Conservation (phyloP, 208 protist genomes). For the Wallacemonas sp. region DNA sequence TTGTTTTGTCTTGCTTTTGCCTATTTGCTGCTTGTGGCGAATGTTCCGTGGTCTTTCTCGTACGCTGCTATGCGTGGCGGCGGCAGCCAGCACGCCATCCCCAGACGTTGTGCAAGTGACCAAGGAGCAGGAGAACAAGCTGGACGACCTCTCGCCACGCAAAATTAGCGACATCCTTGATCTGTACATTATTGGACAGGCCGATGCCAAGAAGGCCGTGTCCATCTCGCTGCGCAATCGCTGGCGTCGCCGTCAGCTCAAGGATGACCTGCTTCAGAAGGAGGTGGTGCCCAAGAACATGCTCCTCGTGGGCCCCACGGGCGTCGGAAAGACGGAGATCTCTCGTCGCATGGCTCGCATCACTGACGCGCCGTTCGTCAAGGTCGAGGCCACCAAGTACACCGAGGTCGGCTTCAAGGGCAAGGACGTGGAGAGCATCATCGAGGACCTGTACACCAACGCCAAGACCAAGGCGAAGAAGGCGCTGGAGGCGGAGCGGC, state of each 20-base stretch:
- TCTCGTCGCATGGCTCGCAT: constrained; percentile 96
- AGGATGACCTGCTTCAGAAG: constrained; percentile 64
- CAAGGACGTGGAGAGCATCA: constrained; percentile 97
- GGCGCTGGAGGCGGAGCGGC: constrained; percentile 59
- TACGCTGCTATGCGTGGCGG: constrained; percentile 41
- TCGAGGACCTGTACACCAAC: constrained; percentile 94
- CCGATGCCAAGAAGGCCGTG: constrained; percentile 95
- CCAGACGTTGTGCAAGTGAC: constrained; percentile 61
- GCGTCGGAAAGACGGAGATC: constrained; percentile 96
- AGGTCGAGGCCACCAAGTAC: constrained; percentile 99
- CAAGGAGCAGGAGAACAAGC: constrained; percentile 52
- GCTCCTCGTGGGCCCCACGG: constrained; percentile 92
- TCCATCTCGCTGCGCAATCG: constrained; percentile 97
- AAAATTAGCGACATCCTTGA: constrained; percentile 94
- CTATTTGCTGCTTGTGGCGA: neutral
- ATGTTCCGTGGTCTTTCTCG: constrained; percentile 69
- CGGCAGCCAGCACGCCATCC: constrained; percentile 50
- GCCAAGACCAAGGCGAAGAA: constrained; percentile 89
- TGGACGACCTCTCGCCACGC: constrained; percentile 85
- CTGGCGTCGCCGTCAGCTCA: constrained; percentile 89
- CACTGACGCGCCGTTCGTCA: constrained; percentile 97
- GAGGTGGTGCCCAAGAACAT: constrained; percentile 95
- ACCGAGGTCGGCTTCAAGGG: constrained; percentile 97
- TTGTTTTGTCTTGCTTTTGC: constrained; percentile 17
- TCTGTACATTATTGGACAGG: constrained; percentile 96